Conservation (phyloP, 371 early-diverging fungal genomes). For the Apophysomyces variabilis region DNA sequence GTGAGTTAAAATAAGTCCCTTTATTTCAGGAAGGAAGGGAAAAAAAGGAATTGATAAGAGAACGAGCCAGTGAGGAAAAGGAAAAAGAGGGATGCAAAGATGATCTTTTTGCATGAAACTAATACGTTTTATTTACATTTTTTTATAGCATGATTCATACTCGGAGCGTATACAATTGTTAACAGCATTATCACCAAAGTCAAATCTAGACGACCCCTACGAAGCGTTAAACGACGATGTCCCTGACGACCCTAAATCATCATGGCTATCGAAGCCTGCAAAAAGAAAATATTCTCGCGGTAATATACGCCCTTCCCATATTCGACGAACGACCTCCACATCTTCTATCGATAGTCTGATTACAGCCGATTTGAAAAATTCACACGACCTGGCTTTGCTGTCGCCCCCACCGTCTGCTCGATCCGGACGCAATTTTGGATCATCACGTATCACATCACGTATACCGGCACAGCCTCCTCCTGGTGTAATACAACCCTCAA, state of each 20-base stretch:
- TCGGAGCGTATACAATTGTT: slow-evolving; percentile 32
- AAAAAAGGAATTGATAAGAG: slow-evolving; percentile 5
- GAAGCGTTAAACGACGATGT: slow-evolving; percentile 26
- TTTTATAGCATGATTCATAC: slow-evolving; percentile 35
- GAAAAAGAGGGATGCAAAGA: slow-evolving; percentile 1
- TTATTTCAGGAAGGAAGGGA: background rate
- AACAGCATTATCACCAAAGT: slow-evolving; percentile 31
- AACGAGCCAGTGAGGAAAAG: slow-evolving; percentile 4
- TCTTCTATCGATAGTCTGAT: slow-evolving; percentile 12
- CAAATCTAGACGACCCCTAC: slow-evolving; percentile 25
- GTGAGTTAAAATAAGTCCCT: slow-evolving; percentile 31
- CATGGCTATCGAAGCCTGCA: slow-evolving; percentile 25
- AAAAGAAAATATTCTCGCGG: slow-evolving; percentile 29
- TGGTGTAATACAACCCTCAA: slow-evolving; percentile 9
- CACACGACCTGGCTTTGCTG: slow-evolving; percentile 6
- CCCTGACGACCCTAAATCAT: slow-evolving; percentile 17
- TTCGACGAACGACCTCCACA: slow-evolving; percentile 10
- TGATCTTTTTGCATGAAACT: slow-evolving; percentile 10
- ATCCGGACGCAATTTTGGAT: background rate
- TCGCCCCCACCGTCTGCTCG: slow-evolving; percentile 13
- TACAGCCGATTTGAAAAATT: background rate
- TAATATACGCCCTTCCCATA: background rate
- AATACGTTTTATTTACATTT: background rate
- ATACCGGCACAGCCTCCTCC: slow-evolving; percentile 1
- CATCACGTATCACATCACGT: background rate